Evolutionary conservation across 1,139 yeast genomes (phyloP), one percentile per base, ranked within the genome.

Genomic region (Magnusiomyces ingens): DNA sequence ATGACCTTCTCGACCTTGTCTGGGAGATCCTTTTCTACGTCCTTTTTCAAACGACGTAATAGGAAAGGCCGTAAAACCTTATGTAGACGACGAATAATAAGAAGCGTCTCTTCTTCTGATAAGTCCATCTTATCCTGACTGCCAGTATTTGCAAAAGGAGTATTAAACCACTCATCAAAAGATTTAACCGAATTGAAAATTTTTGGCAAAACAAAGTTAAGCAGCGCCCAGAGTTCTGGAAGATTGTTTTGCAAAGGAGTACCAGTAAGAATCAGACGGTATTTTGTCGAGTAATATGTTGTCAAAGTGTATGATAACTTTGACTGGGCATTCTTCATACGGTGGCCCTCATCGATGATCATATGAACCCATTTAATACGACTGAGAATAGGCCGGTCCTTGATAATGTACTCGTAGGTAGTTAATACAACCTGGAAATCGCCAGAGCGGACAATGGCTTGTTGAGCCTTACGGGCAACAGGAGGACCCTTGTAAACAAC

Each of bases 261-360:
- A 78, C 99, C 99, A 3, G 99, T 93, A 65, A 93, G 77, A 72
- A 93, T 93, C 63, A 93, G 79, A 66, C 99, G 78, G 69, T 89
- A 83, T 62, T 85, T 84, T 8, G 96, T 84, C 59, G 81, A 84
- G 67, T 93, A 93, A 66, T 82, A 87, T 60, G 83, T 85, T 19
- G 88, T 83, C 62, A 93, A 79, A 0, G 99, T 93, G 57, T 75
- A 78, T 1, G 96, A 87, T 57, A 93, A 75, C 67, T 93, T 93
- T 12, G 97, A 89, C 60, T 85, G 83, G 0, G 97, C 77, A 69
- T 93, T 93, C 72, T 93, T 93, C 98, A 93, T 89, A 71, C 99
- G 83, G 69, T 93, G 99, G 72, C 99, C 99, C 75, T 93, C 99
- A 75, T 93, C 99, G 61, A 93, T 93, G 63, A 93, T 93, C 98